phyloP scores from a whole-genome alignment of 176 grass and related monocot species.

The Oryza meridionalis region DNA sequence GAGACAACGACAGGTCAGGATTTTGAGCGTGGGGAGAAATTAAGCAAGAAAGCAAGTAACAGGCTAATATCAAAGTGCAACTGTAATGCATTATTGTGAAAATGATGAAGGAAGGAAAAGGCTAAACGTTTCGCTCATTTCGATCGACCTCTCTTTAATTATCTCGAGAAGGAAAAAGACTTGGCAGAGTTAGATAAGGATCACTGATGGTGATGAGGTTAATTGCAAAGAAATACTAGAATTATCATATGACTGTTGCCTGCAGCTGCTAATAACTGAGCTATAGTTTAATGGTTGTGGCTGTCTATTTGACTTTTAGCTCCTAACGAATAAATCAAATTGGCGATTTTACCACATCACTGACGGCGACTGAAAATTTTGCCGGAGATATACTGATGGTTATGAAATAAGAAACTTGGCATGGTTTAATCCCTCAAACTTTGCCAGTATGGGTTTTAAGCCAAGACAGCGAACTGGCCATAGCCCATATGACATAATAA shows the following conservation, averaged over 20 bases:
- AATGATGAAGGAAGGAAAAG: constrained; percentile 28
- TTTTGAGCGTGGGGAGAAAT: not conserved
- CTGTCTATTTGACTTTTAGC: constrained; percentile 34
- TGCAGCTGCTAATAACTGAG: not conserved
- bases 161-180: constrained; percentile 34
- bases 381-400: not conserved
- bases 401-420: constrained; percentile 16
- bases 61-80: not conserved
- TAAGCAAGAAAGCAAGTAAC: not conserved
- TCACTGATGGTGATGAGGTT: constrained; percentile 14
- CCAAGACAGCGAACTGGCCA: not conserved
- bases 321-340: constrained; percentile 9
- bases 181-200: not conserved
- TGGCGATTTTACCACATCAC: not conserved
- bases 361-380: constrained; percentile 28
- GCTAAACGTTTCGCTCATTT: constrained; percentile 3
- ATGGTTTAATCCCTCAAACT: not conserved
- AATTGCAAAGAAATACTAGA: not conserved
- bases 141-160: not conserved
- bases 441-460: not conserved
- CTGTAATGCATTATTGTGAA: constrained; percentile 14
- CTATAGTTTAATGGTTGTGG: constrained; percentile 24
- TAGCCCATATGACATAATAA: not conserved
- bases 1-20: constrained; percentile 32
- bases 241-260: not conserved